Evolutionary conservation across 2,329 filamentous ascomycete genomes (phyloP).

Genomic region (Cladobotryum mycophilum): DNA sequence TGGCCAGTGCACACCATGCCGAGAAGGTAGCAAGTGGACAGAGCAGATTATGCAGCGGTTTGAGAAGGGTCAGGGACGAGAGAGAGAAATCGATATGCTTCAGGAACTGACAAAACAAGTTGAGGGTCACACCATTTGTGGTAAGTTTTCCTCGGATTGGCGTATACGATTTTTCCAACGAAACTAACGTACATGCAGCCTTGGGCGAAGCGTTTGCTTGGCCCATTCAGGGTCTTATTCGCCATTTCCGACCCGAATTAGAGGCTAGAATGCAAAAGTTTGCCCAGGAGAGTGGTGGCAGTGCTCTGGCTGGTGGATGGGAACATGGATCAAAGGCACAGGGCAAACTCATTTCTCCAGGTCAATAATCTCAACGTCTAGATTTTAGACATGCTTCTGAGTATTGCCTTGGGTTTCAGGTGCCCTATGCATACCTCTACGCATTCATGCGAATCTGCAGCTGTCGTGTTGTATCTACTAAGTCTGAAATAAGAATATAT

Average conservation of each 20-base stretch:
- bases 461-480: too few relatives aligned
- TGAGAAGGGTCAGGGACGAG: constrained; percentile 80
- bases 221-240: constrained; percentile 96
- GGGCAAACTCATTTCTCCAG: constrained; percentile 81
- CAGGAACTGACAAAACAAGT: constrained; percentile 99
- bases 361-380: constrained; percentile 56
- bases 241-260: constrained; percentile 94
- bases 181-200: constrained; percentile 43
- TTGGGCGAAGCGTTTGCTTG: constrained; percentile 97
- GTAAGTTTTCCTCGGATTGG: constrained; percentile 40
- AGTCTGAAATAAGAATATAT: too few relatives aligned
- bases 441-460: too few relatives aligned
- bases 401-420: not conserved
- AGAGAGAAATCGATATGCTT: constrained; percentile 97
- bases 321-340: constrained; percentile 64
- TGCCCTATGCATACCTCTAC: too few relatives aligned
- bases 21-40: constrained; percentile 98
- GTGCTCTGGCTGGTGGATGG: constrained; percentile 84
- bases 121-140: constrained; percentile 97
- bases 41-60: constrained; percentile 98
- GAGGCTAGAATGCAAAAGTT: constrained; percentile 85
- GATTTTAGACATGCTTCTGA: constrained; percentile 1
- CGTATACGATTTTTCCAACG: not conserved
- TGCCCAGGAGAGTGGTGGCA: constrained; percentile 63
- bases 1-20: constrained; percentile 98